Percentiles rank a stretch among this genome's conserved stretches.
These are phyloP conservation scores for Hymenoscyphus linearis DNA, from an alignment of 2,329 filamentous ascomycete species.

Conservation along the genomic window DNA sequence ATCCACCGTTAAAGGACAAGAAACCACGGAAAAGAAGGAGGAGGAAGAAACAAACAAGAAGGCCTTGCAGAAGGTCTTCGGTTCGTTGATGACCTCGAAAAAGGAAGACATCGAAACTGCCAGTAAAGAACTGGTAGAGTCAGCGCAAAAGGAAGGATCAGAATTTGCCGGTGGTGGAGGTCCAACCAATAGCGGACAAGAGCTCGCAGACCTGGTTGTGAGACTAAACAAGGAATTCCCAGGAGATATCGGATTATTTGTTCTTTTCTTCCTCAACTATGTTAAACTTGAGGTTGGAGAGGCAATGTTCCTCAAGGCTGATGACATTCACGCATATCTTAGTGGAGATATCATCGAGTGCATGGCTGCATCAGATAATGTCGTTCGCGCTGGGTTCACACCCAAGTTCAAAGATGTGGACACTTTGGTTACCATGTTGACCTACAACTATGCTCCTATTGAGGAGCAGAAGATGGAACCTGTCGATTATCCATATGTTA, in stretches of 20 bases:
- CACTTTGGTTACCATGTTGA: conserved; percentile 85
- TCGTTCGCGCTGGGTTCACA: conserved; percentile 93
- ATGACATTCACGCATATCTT: conserved; percentile 95
- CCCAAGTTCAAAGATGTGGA: conserved; percentile 97
- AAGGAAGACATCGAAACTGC: conserved; percentile 59
- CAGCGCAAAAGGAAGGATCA: conserved; percentile 61
- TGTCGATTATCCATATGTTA: conserved; percentile 77
- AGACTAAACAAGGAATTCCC: conserved; percentile 82
- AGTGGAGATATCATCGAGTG: conserved; percentile 96
- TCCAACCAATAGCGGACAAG: conserved; percentile 59
- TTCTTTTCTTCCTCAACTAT: conserved; percentile 96
- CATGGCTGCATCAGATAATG: conserved; percentile 98
- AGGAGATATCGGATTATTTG: conserved; percentile 85
- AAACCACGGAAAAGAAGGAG: conserved; percentile 34
- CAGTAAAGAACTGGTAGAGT: conserved; percentile 62
- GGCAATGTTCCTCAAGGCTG: conserved; percentile 91
- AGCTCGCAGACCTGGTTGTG: conserved; percentile 70
- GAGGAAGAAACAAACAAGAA: conserved; percentile 64
- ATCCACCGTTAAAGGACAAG: conserved; percentile 47
- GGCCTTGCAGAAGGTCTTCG: conserved; percentile 70
- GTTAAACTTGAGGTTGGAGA: conserved; percentile 84
- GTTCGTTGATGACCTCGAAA: conserved; percentile 72
- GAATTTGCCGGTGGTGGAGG: conserved; percentile 73
- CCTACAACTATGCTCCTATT: conserved; percentile 92
- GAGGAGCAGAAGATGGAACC: conserved; percentile 91